phyloP scores from a whole-genome alignment of 2,329 filamentous ascomycete genomes.

The Septoria linicola region DNA sequence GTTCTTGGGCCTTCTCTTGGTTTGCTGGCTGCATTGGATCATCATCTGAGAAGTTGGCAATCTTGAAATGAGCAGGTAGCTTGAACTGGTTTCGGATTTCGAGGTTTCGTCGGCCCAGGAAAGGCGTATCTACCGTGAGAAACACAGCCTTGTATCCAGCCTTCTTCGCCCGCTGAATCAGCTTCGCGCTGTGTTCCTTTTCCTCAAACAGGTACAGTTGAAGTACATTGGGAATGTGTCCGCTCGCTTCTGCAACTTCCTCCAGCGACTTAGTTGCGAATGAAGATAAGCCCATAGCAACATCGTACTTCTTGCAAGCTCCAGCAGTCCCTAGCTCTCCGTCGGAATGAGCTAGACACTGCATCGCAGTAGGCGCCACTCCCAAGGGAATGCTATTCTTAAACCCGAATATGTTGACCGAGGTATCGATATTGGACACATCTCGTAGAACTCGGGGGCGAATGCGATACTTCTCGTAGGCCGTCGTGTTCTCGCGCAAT shows the following conservation, averaged over 20 bases:
- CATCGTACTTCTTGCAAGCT: slow-evolving; percentile 46
- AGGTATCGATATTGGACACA: slow-evolving; percentile 43
- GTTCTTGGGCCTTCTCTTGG: slow-evolving; percentile 18
- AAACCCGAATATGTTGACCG: slow-evolving; percentile 48
- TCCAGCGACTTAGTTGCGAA: slow-evolving; percentile 53
- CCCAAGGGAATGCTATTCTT: slow-evolving; percentile 52
- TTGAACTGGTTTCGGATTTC: slow-evolving; percentile 57
- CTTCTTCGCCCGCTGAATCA: slow-evolving; percentile 38
- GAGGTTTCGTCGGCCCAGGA: slow-evolving; percentile 54
- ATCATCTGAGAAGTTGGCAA: slow-evolving; percentile 38
- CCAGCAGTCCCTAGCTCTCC: slow-evolving; percentile 53
- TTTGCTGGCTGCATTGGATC: slow-evolving; percentile 17
- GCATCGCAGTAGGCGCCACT: slow-evolving; percentile 55
- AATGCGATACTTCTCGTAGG: slow-evolving; percentile 51
- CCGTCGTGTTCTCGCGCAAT: slow-evolving; percentile 51
- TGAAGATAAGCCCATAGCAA: slow-evolving; percentile 52
- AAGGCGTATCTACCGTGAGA: slow-evolving; percentile 57
- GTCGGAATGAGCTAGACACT: slow-evolving; percentile 53
- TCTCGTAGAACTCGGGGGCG: slow-evolving; percentile 43
- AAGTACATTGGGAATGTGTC: slow-evolving; percentile 50
- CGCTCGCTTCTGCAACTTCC: slow-evolving; percentile 49
- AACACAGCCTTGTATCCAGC: slow-evolving; percentile 57
- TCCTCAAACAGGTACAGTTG: slow-evolving; percentile 58
- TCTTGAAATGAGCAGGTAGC: slow-evolving; percentile 38
- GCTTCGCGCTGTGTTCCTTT: slow-evolving; percentile 49